Percentiles rank a stretch among this genome's conserved stretches.
Evolutionary conservation across 208 protist genomes (phyloP).

Genomic region (Leishmania guyanensis): DNA sequence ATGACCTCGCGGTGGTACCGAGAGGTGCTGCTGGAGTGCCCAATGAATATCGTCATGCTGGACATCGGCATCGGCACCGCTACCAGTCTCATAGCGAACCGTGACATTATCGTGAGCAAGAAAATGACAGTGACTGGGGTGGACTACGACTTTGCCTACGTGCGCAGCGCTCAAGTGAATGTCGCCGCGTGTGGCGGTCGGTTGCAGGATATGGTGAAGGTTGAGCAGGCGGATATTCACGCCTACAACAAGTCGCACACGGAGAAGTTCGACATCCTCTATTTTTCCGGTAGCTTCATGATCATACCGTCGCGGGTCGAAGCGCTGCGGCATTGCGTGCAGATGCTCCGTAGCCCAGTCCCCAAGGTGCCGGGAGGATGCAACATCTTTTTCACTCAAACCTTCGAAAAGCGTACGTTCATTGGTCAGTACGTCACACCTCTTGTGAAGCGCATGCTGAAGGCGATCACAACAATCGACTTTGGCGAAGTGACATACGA

Average conservation of each 20-base stretch:
- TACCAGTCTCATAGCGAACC: constrained; percentile 76
- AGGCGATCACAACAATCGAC: constrained; percentile 72
- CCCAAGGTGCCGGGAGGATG: constrained; percentile 43
- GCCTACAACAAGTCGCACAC: constrained; percentile 57
- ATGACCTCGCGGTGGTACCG: constrained; percentile 84
- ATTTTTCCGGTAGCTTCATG: constrained; percentile 88
- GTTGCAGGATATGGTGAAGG: constrained; percentile 42
- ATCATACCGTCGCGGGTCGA: constrained; percentile 59
- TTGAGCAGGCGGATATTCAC: constrained; percentile 69
- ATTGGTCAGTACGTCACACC: constrained; percentile 59
- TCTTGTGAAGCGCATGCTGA: constrained; percentile 60
- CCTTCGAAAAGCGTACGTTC: constrained; percentile 70
- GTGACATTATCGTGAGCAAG: constrained; percentile 78
- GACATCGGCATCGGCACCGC: constrained; percentile 83
- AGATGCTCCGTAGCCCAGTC: constrained; percentile 61
- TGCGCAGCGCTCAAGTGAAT: constrained; percentile 49
- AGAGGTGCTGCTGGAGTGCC: constrained; percentile 69
- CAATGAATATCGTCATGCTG: constrained; percentile 54
- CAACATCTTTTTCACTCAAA: constrained; percentile 83
- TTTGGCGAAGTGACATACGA: constrained; percentile 87
- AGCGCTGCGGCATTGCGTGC: constrained; percentile 60
- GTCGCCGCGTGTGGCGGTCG: constrained; percentile 37
- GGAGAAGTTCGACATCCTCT: constrained; percentile 66
- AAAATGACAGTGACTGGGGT: constrained; percentile 65
- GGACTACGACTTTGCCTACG: constrained; percentile 74